phyloP scores from a whole-genome alignment of 352 stramenopile genomes.

The Albugo candida region DNA sequence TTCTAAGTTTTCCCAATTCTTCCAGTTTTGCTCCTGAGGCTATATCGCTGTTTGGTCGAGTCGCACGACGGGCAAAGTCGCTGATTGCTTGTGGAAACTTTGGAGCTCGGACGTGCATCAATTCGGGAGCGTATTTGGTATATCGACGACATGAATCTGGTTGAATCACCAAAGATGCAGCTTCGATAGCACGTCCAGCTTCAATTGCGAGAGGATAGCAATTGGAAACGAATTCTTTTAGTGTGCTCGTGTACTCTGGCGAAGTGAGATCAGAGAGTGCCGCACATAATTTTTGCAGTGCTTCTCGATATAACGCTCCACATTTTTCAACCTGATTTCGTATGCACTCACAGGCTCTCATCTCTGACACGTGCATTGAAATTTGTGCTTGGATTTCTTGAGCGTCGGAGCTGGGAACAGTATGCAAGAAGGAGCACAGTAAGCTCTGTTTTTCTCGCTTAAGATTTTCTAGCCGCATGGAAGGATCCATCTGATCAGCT shows the following conservation, averaged over 20 bases:
- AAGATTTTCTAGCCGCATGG: no score
- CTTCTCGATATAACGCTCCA: constrained; percentile 31
- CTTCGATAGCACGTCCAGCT: constrained; percentile 41
- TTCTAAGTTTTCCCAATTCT: constrained; percentile 29
- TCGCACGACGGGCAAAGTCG: constrained; percentile 38
- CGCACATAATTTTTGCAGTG: constrained; percentile 39
- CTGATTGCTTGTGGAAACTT: constrained; percentile 45
- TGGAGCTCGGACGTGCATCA: constrained; percentile 28
- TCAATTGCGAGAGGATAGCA: constrained; percentile 49
- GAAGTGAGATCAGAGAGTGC: constrained; percentile 43
- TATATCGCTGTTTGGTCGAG: constrained; percentile 25
- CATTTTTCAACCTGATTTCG: constrained; percentile 48
- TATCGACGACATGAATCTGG: constrained; percentile 49
- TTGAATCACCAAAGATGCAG: constrained; percentile 35
- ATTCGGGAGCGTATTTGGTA: constrained; percentile 21
- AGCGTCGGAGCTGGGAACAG: constrained; percentile 10
- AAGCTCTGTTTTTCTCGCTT: no score
- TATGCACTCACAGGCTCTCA: constrained; percentile 43
- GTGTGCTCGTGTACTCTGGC: constrained; percentile 35
- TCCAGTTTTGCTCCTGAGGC: constrained; percentile 14
- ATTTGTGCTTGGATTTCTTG: constrained; percentile 42
- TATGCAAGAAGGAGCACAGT: no score
- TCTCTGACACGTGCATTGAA: constrained; percentile 49
- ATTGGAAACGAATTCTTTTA: constrained; percentile 46
- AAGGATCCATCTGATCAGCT: no score